Percentiles rank a stretch among this genome's conserved stretches.
Evolutionary conservation across 2,329 filamentous ascomycete species (phyloP).

Genomic region (Botrytis aclada): DNA sequence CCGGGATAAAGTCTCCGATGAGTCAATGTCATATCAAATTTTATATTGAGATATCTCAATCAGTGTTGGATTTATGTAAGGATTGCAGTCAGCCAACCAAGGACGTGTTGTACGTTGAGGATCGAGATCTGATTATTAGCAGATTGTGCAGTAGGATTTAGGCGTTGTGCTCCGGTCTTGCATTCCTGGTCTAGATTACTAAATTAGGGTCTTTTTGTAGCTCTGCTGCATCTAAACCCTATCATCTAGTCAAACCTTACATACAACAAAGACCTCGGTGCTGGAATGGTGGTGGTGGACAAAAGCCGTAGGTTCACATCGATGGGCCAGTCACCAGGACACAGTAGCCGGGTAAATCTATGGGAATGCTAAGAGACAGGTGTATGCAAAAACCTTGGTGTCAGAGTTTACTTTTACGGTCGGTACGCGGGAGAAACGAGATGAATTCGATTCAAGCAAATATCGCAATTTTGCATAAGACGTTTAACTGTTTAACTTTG

Average conservation of each 20-base stretch:
- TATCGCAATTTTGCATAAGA: slow-evolving; percentile 1
- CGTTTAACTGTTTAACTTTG: not conserved
- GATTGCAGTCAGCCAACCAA: not conserved
- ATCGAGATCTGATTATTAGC: not conserved
- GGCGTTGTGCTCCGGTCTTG: not conserved
- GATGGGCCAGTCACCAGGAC: not conserved
- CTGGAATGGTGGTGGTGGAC: not conserved
- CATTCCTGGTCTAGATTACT: slow-evolving; percentile 2
- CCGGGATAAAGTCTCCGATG: not conserved
- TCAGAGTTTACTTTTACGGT: not conserved
- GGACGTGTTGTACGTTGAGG: not conserved
- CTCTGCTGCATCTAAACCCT: slow-evolving; percentile 1
- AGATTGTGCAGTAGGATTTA: not conserved
- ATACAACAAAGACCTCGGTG: not conserved
- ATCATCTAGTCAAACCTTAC: slow-evolving; percentile 8
- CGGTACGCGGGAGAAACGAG: not conserved
- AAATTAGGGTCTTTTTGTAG: slow-evolving; percentile 1
- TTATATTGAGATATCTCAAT: slow-evolving; percentile 3
- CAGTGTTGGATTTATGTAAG: not conserved
- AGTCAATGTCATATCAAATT: not conserved
- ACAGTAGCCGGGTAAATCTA: not conserved
- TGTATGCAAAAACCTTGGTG: not conserved
- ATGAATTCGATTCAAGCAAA: not conserved
- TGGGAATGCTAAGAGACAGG: not conserved
- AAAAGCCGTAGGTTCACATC: not conserved